phyloP scores from a whole-genome alignment of 1,284 basidiomycete species.

The Naganishia albida region DNA sequence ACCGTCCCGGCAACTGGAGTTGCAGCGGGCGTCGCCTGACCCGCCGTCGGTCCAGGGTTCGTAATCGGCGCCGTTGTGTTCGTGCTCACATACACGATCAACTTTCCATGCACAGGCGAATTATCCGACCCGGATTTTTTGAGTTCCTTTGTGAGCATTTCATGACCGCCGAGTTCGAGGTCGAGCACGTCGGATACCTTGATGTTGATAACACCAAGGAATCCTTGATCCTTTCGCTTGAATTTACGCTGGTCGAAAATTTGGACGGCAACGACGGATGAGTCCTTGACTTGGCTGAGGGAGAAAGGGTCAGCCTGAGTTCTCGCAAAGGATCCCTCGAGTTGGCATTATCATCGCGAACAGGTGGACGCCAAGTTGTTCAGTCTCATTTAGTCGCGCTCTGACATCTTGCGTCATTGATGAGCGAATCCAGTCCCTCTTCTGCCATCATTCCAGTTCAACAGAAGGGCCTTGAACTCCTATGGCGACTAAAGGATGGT shows the following conservation, averaged over 20 bases:
- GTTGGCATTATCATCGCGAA: background rate
- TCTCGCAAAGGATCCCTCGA: background rate
- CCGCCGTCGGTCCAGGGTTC: slow-evolving; percentile 63
- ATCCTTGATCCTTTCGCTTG: slow-evolving; percentile 91
- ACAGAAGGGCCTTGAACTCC: too few relatives aligned
- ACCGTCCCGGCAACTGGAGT: slow-evolving; percentile 13
- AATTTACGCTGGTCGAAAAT: slow-evolving; percentile 98
- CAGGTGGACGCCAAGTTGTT: too few relatives aligned
- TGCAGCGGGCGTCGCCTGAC: slow-evolving; percentile 42
- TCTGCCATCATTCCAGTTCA: too few relatives aligned
- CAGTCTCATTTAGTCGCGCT: too few relatives aligned
- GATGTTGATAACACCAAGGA: slow-evolving; percentile 90
- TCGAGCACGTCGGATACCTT: slow-evolving; percentile 86
- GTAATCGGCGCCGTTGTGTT: slow-evolving; percentile 72
- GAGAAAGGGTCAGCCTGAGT: background rate
- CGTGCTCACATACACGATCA: slow-evolving; percentile 80
- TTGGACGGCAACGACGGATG: slow-evolving; percentile 87
- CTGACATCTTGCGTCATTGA: too few relatives aligned
- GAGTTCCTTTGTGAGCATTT: slow-evolving; percentile 75
- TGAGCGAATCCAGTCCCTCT: too few relatives aligned
- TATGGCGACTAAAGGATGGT: too few relatives aligned
- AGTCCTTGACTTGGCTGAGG: slow-evolving; percentile 77
- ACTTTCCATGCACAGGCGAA: slow-evolving; percentile 79
- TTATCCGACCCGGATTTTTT: slow-evolving; percentile 79
- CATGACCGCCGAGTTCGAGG: slow-evolving; percentile 82